Evolutionary conservation across 768 basidiomycete genomes (phyloP).

Genomic region (Saitozyma sp.): DNA sequence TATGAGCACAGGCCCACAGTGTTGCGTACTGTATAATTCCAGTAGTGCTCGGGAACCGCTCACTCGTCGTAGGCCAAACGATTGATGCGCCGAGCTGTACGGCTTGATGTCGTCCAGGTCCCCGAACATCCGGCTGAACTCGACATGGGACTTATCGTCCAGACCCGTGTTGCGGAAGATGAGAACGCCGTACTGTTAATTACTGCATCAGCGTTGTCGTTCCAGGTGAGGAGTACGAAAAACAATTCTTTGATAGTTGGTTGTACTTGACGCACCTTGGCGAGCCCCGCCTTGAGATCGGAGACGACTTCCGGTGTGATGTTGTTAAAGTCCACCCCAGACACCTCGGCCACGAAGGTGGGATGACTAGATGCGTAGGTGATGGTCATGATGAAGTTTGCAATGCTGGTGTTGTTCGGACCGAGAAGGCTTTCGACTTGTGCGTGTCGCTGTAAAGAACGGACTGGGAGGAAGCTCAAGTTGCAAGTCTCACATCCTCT

Average conservation of each 20-base stretch:
- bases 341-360: slow-evolving; percentile 17
- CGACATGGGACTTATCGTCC: slow-evolving; percentile 20
- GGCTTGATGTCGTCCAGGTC: slow-evolving; percentile 25
- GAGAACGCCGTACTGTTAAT: slow-evolving; percentile 19
- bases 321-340: slow-evolving; percentile 15
- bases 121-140: slow-evolving; percentile 15
- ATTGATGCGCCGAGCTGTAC: slow-evolving; percentile 18
- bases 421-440: too few species aligned
- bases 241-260: background rate
- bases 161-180: slow-evolving; percentile 25
- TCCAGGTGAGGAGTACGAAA: background rate
- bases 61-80: slow-evolving; percentile 24
- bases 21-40: too few species aligned
- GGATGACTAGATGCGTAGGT: slow-evolving; percentile 11
- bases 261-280: slow-evolving; percentile 6
- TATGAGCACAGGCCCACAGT: background rate
- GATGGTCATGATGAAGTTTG: background rate
- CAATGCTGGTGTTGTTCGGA: too few species aligned
- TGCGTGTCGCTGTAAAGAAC: too few species aligned
- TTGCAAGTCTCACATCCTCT: too few species aligned
- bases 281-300: slow-evolving; percentile 21
- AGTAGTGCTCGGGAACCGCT: background rate
- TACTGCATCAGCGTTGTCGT: too few species aligned
- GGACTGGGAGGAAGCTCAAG: too few species aligned
- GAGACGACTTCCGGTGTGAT: slow-evolving; percentile 18